phyloP scores from a whole-genome alignment of 75 land plant genomes.

The Pinus albicaulis region DNA sequence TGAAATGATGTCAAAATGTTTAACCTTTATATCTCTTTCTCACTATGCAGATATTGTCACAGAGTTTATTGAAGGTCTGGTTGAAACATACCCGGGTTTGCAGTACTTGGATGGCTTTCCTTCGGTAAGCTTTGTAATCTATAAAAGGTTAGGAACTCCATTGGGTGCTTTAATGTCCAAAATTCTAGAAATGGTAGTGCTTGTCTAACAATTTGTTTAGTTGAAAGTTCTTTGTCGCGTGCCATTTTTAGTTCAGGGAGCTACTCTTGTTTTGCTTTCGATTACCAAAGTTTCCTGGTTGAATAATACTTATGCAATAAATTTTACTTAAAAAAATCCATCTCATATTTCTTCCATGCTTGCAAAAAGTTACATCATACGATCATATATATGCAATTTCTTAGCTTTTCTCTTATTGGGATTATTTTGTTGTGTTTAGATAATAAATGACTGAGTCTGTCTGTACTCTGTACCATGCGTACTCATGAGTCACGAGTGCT shows the following conservation, averaged over 20 bases:
- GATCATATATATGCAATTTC: too few species aligned
- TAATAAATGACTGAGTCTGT: too few species aligned
- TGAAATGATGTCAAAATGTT: neutral
- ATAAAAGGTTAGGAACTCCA: neutral
- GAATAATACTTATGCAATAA: neutral
- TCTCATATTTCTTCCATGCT: too few species aligned
- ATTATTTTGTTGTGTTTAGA: too few species aligned
- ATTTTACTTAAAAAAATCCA: too few species aligned
- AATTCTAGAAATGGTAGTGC: neutral
- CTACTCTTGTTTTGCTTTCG: neutral
- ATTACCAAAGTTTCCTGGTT: neutral
- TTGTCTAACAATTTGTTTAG: neutral
- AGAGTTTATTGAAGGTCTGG: slow-evolving; percentile 93
- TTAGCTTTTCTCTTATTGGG: too few species aligned
- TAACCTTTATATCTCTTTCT: slow-evolving; percentile 3
- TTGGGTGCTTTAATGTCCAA: neutral
- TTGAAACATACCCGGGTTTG: slow-evolving; percentile 90
- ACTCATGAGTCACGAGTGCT: neutral
- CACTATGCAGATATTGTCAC: slow-evolving; percentile 78
- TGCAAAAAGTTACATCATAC: too few species aligned
- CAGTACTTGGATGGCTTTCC: slow-evolving; percentile 97
- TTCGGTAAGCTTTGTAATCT: slow-evolving; percentile 47
- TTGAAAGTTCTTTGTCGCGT: neutral
- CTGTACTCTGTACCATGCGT: too few species aligned
- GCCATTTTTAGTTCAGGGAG: neutral